Evolutionary conservation across 345 rosid species (phyloP).

Genomic region (Bruguiera sexangula): DNA sequence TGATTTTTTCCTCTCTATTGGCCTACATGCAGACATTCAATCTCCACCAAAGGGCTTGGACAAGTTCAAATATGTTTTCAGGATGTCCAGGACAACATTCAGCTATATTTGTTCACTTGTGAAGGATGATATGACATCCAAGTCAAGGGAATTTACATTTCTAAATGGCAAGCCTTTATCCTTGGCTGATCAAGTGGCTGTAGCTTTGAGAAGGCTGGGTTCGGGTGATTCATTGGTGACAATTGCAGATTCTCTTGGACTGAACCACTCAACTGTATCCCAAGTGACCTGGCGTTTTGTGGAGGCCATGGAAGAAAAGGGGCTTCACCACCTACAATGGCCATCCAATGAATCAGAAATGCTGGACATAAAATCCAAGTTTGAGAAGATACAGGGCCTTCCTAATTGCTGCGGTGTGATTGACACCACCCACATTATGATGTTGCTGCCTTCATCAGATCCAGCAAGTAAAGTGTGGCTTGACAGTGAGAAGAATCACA

Average conservation of each 20-base stretch:
- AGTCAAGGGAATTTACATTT: conserved; percentile 38
- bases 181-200: conserved; percentile 53
- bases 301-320: conserved; percentile 59
- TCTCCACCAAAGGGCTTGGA: conserved; percentile 39
- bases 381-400: conserved; percentile 52
- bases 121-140: conserved; percentile 42
- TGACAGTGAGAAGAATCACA: conserved; percentile 51
- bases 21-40: conserved; percentile 36
- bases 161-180: conserved; percentile 45
- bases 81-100: conserved; percentile 47
- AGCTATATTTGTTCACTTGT: conserved; percentile 57
- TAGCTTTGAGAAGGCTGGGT: conserved; percentile 55
- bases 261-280: conserved; percentile 55
- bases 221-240: conserved; percentile 51
- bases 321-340: conserved; percentile 53
- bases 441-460: conserved; percentile 51
- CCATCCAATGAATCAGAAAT: conserved; percentile 44
- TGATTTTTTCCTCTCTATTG: conserved; percentile 10
- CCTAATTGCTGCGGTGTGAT: conserved; percentile 64
- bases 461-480: conserved; percentile 48
- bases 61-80: conserved; percentile 39
- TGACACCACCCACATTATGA: conserved; percentile 53
- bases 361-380: conserved; percentile 45
- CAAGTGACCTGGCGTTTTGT: conserved; percentile 72
- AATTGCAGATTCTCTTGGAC: conserved; percentile 51